These are phyloP conservation scores for Cyberlindnera petersonii DNA, from an alignment of 805 yeast genomes.

Conservation along the genomic window DNA sequence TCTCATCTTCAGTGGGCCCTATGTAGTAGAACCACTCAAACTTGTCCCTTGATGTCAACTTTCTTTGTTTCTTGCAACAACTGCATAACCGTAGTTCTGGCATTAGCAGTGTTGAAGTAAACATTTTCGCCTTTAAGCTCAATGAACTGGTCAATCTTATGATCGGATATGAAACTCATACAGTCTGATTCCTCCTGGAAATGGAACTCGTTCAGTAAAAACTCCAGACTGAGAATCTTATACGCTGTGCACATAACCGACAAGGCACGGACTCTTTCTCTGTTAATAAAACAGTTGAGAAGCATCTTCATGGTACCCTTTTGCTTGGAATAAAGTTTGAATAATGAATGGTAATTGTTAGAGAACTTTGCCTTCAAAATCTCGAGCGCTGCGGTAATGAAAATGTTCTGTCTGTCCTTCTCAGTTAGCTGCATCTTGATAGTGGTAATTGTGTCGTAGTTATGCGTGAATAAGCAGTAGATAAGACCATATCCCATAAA, in stretches of 20 bases:
- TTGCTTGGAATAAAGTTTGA: conserved; percentile 38
- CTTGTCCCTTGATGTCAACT: conserved; percentile 90
- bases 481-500: conserved; percentile 69
- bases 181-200: conserved; percentile 39
- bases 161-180: conserved; percentile 38
- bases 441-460: conserved; percentile 34
- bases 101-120: conserved; percentile 34
- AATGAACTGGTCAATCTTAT: conserved; percentile 35
- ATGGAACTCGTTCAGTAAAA: conserved; percentile 36
- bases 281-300: conserved; percentile 49
- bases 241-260: conserved; percentile 54
- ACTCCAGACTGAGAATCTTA: conserved; percentile 40
- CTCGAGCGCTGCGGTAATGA: conserved; percentile 26
- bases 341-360: conserved; percentile 52
- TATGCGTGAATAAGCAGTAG: conserved; percentile 71
- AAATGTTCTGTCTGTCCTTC: conserved; percentile 20
- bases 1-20: too few relatives aligned
- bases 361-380: conserved; percentile 31
- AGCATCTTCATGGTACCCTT: conserved; percentile 42
- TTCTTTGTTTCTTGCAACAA: conserved; percentile 41
- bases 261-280: conserved; percentile 56
- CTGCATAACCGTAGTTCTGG: conserved; percentile 33
- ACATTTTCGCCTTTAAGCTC: conserved; percentile 31
- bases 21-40: conserved; percentile 32
- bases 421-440: conserved; percentile 42